Conservation (phyloP, 495 filamentous ascomycete genomes). For the Neurospora pannonica region DNA sequence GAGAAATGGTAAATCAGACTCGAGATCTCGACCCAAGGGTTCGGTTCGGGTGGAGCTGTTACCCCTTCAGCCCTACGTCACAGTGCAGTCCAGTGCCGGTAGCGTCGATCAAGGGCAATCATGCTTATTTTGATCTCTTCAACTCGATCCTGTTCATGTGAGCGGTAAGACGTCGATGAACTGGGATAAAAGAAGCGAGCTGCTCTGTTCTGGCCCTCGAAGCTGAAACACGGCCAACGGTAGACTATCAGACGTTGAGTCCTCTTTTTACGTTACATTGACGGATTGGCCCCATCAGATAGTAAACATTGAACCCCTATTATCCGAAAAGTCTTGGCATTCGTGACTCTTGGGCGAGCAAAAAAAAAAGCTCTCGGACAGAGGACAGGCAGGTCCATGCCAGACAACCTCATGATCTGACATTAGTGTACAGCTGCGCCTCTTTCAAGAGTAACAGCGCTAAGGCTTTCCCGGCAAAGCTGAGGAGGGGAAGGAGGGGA, state of each 20-base stretch:
- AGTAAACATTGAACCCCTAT: not conserved
- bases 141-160: not conserved
- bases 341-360: not conserved
- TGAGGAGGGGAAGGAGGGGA: not conserved
- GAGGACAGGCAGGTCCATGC: not conserved
- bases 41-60: not conserved
- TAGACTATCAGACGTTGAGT: not conserved
- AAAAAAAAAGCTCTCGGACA: not conserved
- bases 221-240: not conserved
- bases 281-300: not conserved
- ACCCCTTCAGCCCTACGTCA: conserved; percentile 4
- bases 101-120: conserved; percentile 4
- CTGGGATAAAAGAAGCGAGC: not conserved
- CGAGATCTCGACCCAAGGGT: not conserved
- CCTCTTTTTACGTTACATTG: not conserved
- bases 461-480: not conserved
- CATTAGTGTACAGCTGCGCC: not conserved
- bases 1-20: not conserved
- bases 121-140: not conserved
- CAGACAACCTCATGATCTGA: not conserved
- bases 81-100: not conserved
- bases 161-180: not conserved
- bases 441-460: not conserved
- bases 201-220: not conserved
- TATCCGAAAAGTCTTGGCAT: not conserved